A percentile compares a stretch with the other conserved stretches of the same genome.
These are phyloP conservation scores for Pythium dissotocum DNA, from an alignment of 352 stramenopile genomes.

Conservation along the genomic window DNA sequence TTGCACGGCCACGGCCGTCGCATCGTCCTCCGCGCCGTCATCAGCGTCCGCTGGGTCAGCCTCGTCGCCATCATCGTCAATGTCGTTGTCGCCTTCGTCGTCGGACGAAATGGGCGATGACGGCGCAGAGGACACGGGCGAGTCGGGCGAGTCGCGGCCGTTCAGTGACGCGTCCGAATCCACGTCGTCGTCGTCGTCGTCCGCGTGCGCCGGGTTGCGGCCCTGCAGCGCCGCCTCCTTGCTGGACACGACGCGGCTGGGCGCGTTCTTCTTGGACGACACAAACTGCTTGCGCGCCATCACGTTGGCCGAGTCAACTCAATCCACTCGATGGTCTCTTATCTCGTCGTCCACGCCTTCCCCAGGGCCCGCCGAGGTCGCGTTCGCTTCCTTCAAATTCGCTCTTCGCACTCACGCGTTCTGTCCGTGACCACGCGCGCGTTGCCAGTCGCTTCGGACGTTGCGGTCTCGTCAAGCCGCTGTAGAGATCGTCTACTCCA, in stretches of 20 bases:
- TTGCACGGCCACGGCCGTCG: slow-evolving; percentile 42
- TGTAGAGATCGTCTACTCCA: not conserved
- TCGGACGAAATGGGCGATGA: slow-evolving; percentile 35
- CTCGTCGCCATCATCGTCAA: slow-evolving; percentile 22
- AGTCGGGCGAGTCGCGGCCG: slow-evolving; percentile 24
- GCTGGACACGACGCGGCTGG: slow-evolving; percentile 75
- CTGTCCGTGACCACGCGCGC: not conserved
- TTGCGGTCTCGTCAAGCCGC: not conserved
- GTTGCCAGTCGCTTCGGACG: not conserved
- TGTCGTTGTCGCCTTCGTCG: slow-evolving; percentile 22
- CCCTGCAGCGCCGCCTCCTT: slow-evolving; percentile 79
- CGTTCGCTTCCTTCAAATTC: not conserved
- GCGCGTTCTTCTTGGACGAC: slow-evolving; percentile 87
- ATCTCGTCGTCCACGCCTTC: slow-evolving; percentile 6
- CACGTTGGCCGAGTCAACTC: not conserved
- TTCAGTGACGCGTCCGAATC: slow-evolving; percentile 30
- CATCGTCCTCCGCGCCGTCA: slow-evolving; percentile 24
- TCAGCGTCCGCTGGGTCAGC: slow-evolving; percentile 15
- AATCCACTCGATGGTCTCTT: not conserved
- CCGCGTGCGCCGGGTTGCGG: slow-evolving; percentile 22
- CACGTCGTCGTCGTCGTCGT: slow-evolving; percentile 27
- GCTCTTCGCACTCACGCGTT: slow-evolving; percentile 3
- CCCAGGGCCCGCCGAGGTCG: not conserved
- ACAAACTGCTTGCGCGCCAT: slow-evolving; percentile 88
- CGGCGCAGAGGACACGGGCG: slow-evolving; percentile 31